Base-by-base conservation (phyloP, 371 early-diverging fungal genomes). In the Nosema bombycis region DNA sequence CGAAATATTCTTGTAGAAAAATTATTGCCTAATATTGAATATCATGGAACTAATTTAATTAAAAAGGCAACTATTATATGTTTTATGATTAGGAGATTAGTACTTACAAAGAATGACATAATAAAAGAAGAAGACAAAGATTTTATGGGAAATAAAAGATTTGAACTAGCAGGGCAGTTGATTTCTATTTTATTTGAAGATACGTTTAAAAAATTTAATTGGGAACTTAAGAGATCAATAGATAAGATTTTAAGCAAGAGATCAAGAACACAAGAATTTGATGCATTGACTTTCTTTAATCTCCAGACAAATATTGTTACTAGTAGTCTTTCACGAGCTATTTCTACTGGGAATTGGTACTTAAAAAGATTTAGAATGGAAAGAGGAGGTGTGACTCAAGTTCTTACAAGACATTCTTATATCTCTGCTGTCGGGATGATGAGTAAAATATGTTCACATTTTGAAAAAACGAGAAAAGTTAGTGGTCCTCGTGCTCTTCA, bases 301-400 rank as follows among this genome's bases (percentile, higher is more conserved):
- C 88, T 90, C 84, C 95, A 91, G 80, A 91, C 89, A 82, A 93
- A 89, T 85, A 89, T 89, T 78, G 95, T 99, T 83, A 95, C 98
- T 0, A 90, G 91, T 54, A 94, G 96, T 0, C 90, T 99, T 46
- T 90, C 91, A 38, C 89, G 97, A 21, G 93, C 98, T 60, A 97
- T 99, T 74, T 94, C 95, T 0, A 93, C 97, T 0, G 99, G 99
- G 33, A 97, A 96, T 84, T 99, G 99, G 99, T 92, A 90, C 62
- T 88, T 99, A 75, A 97, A 96, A 87, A 93, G 99, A 84, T 98
- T 99, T 90, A 96, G 94, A 88, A 98, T 99, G 98, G 98, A 99
- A 83, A 89, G 98, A 58, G 93, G 95, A 23, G 99, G 99, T 71
- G 93, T 99, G 46, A 97, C 97, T 3, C 96, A 97, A 78, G 96